Conservation (phyloP, 306 rosid species). For the Malus fusca region DNA sequence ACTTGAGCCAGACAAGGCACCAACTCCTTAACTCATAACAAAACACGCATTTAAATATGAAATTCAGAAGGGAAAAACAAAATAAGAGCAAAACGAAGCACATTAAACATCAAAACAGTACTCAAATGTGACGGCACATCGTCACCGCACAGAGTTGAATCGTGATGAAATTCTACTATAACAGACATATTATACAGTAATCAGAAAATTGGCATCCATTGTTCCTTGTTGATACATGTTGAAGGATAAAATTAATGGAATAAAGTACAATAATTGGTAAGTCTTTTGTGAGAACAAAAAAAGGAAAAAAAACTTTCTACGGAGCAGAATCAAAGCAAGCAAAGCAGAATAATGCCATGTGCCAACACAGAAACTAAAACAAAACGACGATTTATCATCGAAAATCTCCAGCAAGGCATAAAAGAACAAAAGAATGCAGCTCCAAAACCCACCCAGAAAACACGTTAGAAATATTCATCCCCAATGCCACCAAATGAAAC, state of each 20-base stretch:
- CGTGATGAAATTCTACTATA: neutral
- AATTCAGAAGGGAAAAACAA: neutral
- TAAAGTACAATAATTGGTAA: neutral
- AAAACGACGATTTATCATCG: neutral
- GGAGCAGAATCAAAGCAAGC: neutral
- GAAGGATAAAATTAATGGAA: neutral
- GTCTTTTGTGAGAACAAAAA: neutral
- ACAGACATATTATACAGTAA: neutral
- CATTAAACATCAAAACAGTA: neutral
- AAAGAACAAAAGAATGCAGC: neutral
- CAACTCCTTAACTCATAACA: neutral
- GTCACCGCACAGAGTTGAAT: neutral
- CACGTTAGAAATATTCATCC: neutral
- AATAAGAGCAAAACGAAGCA: neutral
- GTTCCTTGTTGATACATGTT: neutral
- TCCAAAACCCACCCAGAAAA: neutral
- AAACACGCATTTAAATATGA: neutral
- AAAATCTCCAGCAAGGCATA: slow-evolving; percentile 4
- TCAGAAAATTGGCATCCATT: neutral
- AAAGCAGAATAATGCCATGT: neutral
- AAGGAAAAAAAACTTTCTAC: neutral
- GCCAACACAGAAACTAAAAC: neutral
- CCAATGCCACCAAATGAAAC: neutral
- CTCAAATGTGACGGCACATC: neutral
- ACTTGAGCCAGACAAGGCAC: neutral